Evolutionary conservation across 1,284 basidiomycete species (phyloP).

Genomic region (Papiliotrema fonsecae): DNA sequence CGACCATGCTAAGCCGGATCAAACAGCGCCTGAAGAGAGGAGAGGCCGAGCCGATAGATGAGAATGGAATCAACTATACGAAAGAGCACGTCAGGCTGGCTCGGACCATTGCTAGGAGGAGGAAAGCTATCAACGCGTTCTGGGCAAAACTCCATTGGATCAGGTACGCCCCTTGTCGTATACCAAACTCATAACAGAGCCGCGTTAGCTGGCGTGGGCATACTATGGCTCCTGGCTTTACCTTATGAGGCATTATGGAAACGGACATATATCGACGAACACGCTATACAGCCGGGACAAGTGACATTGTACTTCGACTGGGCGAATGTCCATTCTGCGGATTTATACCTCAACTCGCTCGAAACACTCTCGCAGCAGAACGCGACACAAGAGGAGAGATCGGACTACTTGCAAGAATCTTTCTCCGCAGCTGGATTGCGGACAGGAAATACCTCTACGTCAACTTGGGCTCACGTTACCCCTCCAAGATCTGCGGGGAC

Average conservation of each 20-base stretch:
- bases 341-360: conserved; percentile 65
- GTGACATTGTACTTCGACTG: conserved; percentile 84
- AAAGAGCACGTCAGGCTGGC: conserved; percentile 25
- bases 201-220: conserved; percentile 2
- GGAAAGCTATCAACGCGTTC: conserved; percentile 9
- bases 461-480: conserved; percentile 74
- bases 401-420: conserved; percentile 10
- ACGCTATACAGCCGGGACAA: conserved; percentile 84
- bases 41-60: too few relatives aligned
- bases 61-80: conserved; percentile 18
- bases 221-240: conserved; percentile 69
- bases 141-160: conserved; percentile 14
- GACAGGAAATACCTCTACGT: conserved; percentile 20
- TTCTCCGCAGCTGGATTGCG: conserved; percentile 24
- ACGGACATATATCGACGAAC: conserved; percentile 80
- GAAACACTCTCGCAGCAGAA: conserved; percentile 63
- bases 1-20: too few relatives aligned
- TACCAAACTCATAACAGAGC: neutral
- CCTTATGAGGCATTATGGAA: conserved; percentile 63
- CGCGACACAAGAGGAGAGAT: conserved; percentile 63
- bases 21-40: too few relatives aligned
- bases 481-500: conserved; percentile 83
- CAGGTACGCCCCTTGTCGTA: conserved; percentile 6
- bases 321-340: conserved; percentile 78
- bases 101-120: conserved; percentile 20